Base-by-base conservation (phyloP, 2,329 filamentous ascomycete genomes). In the Apiospora rasikravindrae region DNA sequence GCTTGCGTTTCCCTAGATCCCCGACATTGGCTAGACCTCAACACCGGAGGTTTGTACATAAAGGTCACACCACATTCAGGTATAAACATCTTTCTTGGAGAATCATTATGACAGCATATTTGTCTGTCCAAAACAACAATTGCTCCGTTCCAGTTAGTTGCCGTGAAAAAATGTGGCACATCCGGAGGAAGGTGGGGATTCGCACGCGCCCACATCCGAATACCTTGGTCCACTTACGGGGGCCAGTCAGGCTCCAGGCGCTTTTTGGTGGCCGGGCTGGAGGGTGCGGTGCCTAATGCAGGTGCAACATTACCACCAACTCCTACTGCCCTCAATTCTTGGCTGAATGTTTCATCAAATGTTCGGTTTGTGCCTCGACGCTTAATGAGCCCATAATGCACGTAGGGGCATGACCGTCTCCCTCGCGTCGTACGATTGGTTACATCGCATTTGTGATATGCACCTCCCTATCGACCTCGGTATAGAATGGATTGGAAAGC, bases 221-320 rank as follows among this genome's bases (percentile, higher is more conserved):
- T 5, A 33, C n/a, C n/a, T n/a, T 19, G 51, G 51, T 33, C 51
- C 51, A 57, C 51, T 37, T 53, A 24, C n/a, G 14, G 51, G 8
- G 14, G 51, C 14, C 26, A 57, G 51, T 0, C 51, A 57, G 26
- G 24, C 14, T 24, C 10, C 24, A 37, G 33, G 11, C 14, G 19
- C 4, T 24, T 57, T 64, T 64, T n/a, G 19, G 10, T n/a, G 19
- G 19, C 19, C 19, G 57, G 57, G 49, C n/a, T 24, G n/a, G n/a
- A 51, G n/a, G 40, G n/a, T n/a, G 7, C n/a, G 16, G 8, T 64
- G 2, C 29, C 33, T 40, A 6, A 40, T 64, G 57, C 57, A 64
- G 57, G 57, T 33, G 57, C 57, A 40, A 64, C 22, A 64, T n/a
- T n/a, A n/a, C 33, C 29, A 61, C 57, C 19, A 61, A n/a, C 53